A percentile compares a stretch with the other conserved stretches of the same genome.
Conservation (phyloP, 768 basidiomycete species). For the Gyrodon lividus region DNA sequence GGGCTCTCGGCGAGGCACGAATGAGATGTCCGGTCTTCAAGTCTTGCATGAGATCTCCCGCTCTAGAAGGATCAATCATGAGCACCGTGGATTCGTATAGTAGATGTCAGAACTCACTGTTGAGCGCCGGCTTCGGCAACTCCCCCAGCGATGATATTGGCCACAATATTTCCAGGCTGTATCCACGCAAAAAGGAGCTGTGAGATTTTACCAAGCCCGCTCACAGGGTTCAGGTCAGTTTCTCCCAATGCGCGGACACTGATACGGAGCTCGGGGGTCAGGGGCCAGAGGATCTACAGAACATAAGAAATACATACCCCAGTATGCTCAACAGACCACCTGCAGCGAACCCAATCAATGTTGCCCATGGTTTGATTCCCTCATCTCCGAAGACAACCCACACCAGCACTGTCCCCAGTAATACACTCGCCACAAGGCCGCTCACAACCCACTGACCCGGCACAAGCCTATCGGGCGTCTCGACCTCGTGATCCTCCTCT, state of each 20-base stretch:
- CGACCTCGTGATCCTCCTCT: conserved; percentile 61
- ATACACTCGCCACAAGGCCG: conserved; percentile 62
- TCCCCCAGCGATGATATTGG: conserved; percentile 95
- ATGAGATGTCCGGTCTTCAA: conserved; percentile 96
- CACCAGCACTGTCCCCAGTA: conserved; percentile 73
- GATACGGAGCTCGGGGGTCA: conserved; percentile 12
- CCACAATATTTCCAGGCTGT: conserved; percentile 94
- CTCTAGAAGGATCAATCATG: conserved; percentile 43
- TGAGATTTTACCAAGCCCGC: conserved; percentile 91
- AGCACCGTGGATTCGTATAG: not conserved
- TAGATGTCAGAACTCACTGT: conserved; percentile 52
- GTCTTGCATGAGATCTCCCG: conserved; percentile 98
- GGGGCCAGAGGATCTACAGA: not conserved
- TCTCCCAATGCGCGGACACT: conserved; percentile 94
- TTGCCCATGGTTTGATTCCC: conserved; percentile 96
- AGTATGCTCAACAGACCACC: conserved; percentile 85
- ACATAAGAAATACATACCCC: conserved; percentile 52
- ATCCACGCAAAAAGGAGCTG: conserved; percentile 94
- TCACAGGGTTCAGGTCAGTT: conserved; percentile 91
- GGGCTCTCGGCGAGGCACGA: conserved; percentile 86
- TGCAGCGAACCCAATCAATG: conserved; percentile 75
- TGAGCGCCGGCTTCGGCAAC: conserved; percentile 96
- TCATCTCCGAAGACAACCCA: conserved; percentile 89
- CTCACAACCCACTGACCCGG: conserved; percentile 73
- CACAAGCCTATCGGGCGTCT: conserved; percentile 78